phyloP scores from a whole-genome alignment of 345 rosid genomes.

The Lepidium africanum region DNA sequence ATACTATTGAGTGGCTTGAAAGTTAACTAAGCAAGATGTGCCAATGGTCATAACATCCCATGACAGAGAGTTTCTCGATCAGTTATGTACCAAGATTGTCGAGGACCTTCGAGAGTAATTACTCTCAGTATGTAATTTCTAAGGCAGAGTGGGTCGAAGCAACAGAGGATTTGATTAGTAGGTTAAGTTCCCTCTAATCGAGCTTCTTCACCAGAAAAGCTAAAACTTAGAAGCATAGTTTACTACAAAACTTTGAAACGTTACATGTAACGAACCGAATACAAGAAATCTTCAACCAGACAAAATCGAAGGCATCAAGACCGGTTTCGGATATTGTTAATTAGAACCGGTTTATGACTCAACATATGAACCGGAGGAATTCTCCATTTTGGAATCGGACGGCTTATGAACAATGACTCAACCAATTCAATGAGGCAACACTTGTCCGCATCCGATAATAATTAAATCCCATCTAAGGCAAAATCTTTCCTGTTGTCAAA shows the following conservation, averaged over 20 bases:
- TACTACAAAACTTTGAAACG: background rate
- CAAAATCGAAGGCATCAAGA: background rate
- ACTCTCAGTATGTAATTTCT: conserved; percentile 64
- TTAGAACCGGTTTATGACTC: conserved; percentile 9
- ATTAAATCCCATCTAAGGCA: no score
- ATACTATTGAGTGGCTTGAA: conserved; percentile 92
- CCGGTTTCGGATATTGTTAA: background rate
- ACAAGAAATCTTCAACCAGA: background rate
- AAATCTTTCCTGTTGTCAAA: no score
- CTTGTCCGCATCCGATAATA: no score
- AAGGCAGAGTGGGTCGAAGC: conserved; percentile 76
- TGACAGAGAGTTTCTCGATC: conserved; percentile 92
- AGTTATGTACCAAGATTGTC: conserved; percentile 89
- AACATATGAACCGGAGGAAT: conserved; percentile 35
- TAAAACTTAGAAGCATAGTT: background rate
- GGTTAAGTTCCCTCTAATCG: conserved; percentile 80
- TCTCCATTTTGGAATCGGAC: conserved; percentile 39
- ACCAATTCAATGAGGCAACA: no score
- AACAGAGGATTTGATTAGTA: conserved; percentile 58
- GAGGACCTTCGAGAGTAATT: conserved; percentile 76
- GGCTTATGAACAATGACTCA: conserved; percentile 24
- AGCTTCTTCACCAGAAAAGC: conserved; percentile 94
- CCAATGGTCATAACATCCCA: conserved; percentile 94
- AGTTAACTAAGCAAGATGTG: conserved; percentile 69
- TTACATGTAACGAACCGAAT: background rate